These are phyloP conservation scores for Trichoderma sp. DNA, from an alignment of 2,329 filamentous ascomycete genomes.

Conservation along the genomic window DNA sequence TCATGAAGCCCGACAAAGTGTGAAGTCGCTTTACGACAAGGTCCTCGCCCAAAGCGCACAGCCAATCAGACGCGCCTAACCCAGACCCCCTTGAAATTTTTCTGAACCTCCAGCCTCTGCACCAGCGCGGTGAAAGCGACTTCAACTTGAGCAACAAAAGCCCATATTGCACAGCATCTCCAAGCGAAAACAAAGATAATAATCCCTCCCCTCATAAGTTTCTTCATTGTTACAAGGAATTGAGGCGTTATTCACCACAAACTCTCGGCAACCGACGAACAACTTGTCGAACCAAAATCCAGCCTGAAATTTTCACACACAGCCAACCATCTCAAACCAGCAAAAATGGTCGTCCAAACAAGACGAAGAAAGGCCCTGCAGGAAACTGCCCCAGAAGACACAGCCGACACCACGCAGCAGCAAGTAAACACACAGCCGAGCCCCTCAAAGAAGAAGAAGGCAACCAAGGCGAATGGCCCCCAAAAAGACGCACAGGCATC, in stretches of 20 bases:
- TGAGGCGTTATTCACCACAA: neutral
- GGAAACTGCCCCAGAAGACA: slow-evolving; percentile 29
- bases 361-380: slow-evolving; percentile 40
- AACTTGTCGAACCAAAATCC: neutral
- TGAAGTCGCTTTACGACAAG: slow-evolving; percentile 9
- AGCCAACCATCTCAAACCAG: slow-evolving; percentile 1
- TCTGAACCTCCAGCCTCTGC: slow-evolving; percentile 22
- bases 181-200: neutral
- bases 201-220: neutral
- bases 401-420: slow-evolving; percentile 12
- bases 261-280: neutral
- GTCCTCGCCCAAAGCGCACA: slow-evolving; percentile 8
- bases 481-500: neutral
- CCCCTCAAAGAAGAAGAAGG: slow-evolving; percentile 37
- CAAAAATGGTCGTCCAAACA: slow-evolving; percentile 31
- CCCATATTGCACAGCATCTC: no score
- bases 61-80: slow-evolving; percentile 27
- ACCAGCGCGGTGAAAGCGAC: neutral
- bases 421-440: slow-evolving; percentile 31
- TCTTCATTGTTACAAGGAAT: neutral
- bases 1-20: neutral
- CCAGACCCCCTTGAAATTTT: slow-evolving; percentile 30
- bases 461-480: neutral
- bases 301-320: slow-evolving; percentile 13
- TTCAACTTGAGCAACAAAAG: slow-evolving; percentile 8